Conservation (phyloP, 1,284 basidiomycete species). For the Tetrapyrgos nigripes region DNA sequence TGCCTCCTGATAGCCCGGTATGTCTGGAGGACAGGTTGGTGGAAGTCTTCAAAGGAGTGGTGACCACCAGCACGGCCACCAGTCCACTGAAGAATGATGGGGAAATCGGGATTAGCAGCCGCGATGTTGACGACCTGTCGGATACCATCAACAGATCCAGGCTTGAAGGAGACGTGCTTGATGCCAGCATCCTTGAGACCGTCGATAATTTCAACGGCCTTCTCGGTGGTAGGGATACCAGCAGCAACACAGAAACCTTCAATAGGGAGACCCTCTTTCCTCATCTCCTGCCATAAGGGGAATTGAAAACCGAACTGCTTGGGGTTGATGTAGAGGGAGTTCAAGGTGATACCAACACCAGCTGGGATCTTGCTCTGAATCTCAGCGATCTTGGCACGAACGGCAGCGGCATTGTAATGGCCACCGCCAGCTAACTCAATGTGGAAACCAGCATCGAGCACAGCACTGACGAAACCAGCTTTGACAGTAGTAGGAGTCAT, state of each 20-base stretch:
- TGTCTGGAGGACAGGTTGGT: constrained; percentile 92
- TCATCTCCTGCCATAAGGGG: constrained; percentile 98
- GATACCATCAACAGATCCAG: constrained; percentile 96
- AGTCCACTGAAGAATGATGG: constrained; percentile 99
- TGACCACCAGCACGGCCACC: constrained; percentile 99
- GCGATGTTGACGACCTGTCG: constrained; percentile 98
- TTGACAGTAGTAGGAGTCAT: constrained; percentile 98
- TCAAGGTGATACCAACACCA: constrained; percentile 93
- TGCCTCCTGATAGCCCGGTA: constrained; percentile 92
- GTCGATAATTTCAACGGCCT: constrained; percentile 91
- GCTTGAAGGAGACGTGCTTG: constrained; percentile 97
- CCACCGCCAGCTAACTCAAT: constrained; percentile 97
- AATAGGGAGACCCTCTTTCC: constrained; percentile 91
- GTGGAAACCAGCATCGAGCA: constrained; percentile 94
- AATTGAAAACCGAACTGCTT: constrained; percentile 97
- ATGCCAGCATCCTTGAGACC: constrained; percentile 83
- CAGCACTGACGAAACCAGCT: constrained; percentile 90
- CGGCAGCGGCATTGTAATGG: constrained; percentile 90
- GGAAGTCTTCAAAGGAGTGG: constrained; percentile 98
- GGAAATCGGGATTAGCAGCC: constrained; percentile 92
- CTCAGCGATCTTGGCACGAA: constrained; percentile 90
- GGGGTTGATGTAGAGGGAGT: constrained; percentile 98
- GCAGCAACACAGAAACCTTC: constrained; percentile 99
- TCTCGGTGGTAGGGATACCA: constrained; percentile 92
- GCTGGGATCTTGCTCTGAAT: constrained; percentile 85